phyloP scores from a whole-genome alignment of 2,329 filamentous ascomycete genomes.

The Camillea tinctor region DNA sequence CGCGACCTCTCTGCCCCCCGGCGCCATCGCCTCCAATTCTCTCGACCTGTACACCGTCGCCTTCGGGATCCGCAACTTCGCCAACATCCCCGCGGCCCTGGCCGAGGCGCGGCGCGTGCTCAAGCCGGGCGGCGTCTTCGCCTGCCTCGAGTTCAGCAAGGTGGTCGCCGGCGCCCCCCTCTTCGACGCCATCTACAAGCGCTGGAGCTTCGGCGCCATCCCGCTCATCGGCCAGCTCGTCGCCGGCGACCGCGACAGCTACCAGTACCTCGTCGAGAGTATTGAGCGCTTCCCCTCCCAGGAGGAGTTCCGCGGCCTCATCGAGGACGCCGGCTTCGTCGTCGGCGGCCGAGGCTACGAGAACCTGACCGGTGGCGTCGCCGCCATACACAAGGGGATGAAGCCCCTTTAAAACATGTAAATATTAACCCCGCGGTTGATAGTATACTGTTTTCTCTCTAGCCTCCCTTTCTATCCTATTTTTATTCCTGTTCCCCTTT shows the following conservation, averaged over 20 bases:
- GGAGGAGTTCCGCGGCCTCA: conserved; percentile 80
- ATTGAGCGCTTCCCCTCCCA: conserved; percentile 92
- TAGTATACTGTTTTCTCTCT: too few species aligned
- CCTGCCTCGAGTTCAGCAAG: conserved; percentile 93
- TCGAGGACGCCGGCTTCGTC: conserved; percentile 78
- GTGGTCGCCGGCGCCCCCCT: conserved; percentile 61
- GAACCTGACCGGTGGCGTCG: conserved; percentile 87
- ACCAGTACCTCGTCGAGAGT: conserved; percentile 98
- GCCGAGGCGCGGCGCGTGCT: conserved; percentile 83
- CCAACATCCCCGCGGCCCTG: conserved; percentile 80
- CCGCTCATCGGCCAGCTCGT: conserved; percentile 94
- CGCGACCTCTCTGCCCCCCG: conserved; percentile 67
- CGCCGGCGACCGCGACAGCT: conserved; percentile 89
- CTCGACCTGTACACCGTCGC: conserved; percentile 96
- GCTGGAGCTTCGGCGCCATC: conserved; percentile 93
- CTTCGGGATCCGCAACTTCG: conserved; percentile 97
- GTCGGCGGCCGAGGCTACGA: conserved; percentile 83
- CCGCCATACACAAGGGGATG: conserved; percentile 93
- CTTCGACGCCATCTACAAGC: conserved; percentile 85
- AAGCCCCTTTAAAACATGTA: conserved; percentile 60
- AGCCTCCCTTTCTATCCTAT: too few species aligned
- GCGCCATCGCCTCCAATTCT: conserved; percentile 62
- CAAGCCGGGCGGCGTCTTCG: conserved; percentile 93
- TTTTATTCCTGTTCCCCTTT: too few species aligned
- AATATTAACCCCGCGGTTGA: too few species aligned